Evolutionary conservation across 2,329 filamentous ascomycete species (phyloP).

Genomic region (Aspergillus eucalypticola): DNA sequence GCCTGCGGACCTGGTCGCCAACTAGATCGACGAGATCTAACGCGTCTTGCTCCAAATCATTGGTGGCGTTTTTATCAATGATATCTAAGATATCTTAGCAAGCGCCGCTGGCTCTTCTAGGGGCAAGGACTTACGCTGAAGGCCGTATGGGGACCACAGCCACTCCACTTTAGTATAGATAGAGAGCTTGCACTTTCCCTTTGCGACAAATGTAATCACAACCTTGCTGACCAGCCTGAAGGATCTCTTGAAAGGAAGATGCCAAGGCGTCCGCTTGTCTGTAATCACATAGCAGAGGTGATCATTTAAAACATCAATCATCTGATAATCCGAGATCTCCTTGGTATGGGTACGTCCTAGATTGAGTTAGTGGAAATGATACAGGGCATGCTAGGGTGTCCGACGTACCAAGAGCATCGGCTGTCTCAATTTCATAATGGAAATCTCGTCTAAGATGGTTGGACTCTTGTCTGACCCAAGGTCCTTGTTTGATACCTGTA

Average conservation of each 20-base stretch:
- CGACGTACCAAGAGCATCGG: constrained; percentile 63
- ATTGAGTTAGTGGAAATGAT: constrained; percentile 9
- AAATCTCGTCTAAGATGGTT: constrained; percentile 76
- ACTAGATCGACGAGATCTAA: constrained; percentile 53
- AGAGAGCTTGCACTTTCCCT: constrained; percentile 87
- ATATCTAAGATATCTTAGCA: constrained; percentile 39
- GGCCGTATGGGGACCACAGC: constrained; percentile 63
- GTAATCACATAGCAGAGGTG: constrained; percentile 70
- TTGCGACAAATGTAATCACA: constrained; percentile 89
- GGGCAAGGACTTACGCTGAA: constrained; percentile 40
- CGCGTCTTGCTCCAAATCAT: constrained; percentile 60
- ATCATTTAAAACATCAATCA: constrained; percentile 79
- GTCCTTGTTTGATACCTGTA: constrained; percentile 74
- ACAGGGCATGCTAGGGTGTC: neutral
- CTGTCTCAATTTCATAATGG: constrained; percentile 71
- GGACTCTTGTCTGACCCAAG: constrained; percentile 73
- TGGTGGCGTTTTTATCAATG: constrained; percentile 67
- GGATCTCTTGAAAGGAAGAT: constrained; percentile 75
- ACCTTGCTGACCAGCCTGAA: constrained; percentile 87
- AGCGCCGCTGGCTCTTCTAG: neutral
- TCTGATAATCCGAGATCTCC: constrained; percentile 77
- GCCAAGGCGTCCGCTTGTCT: constrained; percentile 70
- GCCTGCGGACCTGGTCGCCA: constrained; percentile 49
- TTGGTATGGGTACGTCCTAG: constrained; percentile 53
- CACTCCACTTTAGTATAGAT: constrained; percentile 88